Percentiles rank a stretch among this genome's conserved stretches.
These are phyloP conservation scores for Hymenotorrendiella dingleyae DNA, from an alignment of 2,329 filamentous ascomycete species.

Conservation along the genomic window DNA sequence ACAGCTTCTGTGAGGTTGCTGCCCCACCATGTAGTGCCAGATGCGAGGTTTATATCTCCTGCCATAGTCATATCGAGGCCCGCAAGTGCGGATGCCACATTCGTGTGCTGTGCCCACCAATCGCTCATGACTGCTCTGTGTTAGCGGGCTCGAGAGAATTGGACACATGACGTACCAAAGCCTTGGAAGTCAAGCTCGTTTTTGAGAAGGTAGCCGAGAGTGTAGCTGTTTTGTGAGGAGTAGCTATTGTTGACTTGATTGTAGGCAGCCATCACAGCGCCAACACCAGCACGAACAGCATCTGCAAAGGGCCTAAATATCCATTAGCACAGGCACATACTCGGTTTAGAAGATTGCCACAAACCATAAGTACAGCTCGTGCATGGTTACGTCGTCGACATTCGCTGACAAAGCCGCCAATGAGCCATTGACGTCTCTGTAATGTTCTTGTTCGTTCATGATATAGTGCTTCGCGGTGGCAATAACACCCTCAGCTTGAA, in stretches of 20 bases:
- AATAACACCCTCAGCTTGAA: slow-evolving; percentile 75
- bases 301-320: slow-evolving; percentile 42
- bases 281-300: slow-evolving; percentile 65
- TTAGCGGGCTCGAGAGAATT: slow-evolving; percentile 6
- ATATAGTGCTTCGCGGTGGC: slow-evolving; percentile 73
- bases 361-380: slow-evolving; percentile 53
- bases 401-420: slow-evolving; percentile 58
- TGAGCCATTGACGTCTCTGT: slow-evolving; percentile 39
- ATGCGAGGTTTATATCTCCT: slow-evolving; percentile 72
- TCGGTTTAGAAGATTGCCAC: neutral
- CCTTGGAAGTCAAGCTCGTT: slow-evolving; percentile 76
- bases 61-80: slow-evolving; percentile 85
- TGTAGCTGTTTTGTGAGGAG: slow-evolving; percentile 69
- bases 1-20: slow-evolving; percentile 81
- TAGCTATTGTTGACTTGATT: slow-evolving; percentile 77
- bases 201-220: slow-evolving; percentile 72
- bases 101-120: slow-evolving; percentile 70
- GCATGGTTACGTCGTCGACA: slow-evolving; percentile 54
- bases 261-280: slow-evolving; percentile 70
- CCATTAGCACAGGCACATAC: slow-evolving; percentile 16
- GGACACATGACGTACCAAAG: slow-evolving; percentile 37
- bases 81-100: slow-evolving; percentile 61
- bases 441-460: slow-evolving; percentile 62
- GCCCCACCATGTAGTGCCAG: slow-evolving; percentile 61
- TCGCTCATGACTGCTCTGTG: slow-evolving; percentile 58